Conservation (phyloP, 169 alveolate genomes). For the Cryptosporidium sp. region DNA sequence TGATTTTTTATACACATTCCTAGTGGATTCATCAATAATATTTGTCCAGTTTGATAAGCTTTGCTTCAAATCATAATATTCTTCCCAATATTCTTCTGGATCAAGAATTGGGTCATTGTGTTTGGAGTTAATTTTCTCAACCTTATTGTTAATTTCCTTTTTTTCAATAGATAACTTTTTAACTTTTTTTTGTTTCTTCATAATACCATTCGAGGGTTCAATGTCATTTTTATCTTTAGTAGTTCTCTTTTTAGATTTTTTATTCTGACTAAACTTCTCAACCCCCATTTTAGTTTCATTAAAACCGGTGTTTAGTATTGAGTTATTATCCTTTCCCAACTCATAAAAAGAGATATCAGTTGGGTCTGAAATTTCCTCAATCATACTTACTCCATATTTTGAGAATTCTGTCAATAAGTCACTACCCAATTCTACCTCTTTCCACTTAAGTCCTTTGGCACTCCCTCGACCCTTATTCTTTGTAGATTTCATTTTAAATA, state of each 20-base stretch:
- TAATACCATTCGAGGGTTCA: neutral
- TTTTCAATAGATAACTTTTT: neutral
- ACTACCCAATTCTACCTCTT: slow-evolving; percentile 24
- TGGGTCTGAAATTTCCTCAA: slow-evolving; percentile 64
- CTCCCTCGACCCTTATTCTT: neutral
- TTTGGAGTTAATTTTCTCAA: neutral
- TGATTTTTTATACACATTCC: neutral
- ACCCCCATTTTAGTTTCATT: neutral
- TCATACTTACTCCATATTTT: slow-evolving; percentile 61
- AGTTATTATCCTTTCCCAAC: slow-evolving; percentile 5
- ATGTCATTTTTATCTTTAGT: neutral
- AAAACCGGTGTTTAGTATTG: neutral
- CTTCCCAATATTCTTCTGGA: slow-evolving; percentile 75
- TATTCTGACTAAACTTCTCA: neutral
- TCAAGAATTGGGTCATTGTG: neutral
- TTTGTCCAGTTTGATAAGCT: slow-evolving; percentile 39
- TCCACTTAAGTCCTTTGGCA: slow-evolving; percentile 38
- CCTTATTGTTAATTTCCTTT: neutral
- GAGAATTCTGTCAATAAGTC: slow-evolving; percentile 42
- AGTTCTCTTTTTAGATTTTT: neutral
- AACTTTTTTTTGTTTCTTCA: neutral
- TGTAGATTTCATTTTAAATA: neutral
- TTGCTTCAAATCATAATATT: slow-evolving; percentile 39
- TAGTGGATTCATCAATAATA: slow-evolving; percentile 7
- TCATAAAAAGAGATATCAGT: slow-evolving; percentile 22